Evolutionary conservation across 345 rosid genomes (phyloP).

Genomic region (Psidium guajava): DNA sequence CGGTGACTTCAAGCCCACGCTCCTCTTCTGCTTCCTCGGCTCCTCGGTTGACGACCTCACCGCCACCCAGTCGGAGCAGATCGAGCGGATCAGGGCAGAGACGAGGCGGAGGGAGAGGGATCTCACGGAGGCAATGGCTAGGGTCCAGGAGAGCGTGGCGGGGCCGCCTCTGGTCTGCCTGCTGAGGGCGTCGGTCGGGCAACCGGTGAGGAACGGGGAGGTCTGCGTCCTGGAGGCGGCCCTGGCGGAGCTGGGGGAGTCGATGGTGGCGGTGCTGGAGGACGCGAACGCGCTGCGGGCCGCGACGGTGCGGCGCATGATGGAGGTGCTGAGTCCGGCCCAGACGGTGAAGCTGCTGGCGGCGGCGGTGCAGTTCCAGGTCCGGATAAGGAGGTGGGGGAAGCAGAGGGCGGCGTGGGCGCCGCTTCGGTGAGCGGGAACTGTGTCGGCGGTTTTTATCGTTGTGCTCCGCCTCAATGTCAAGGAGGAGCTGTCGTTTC

Average conservation of each 20-base stretch:
- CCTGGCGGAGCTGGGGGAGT: slow-evolving; percentile 1
- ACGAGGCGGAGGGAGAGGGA: slow-evolving; percentile 19
- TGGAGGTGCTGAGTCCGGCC: slow-evolving; percentile 14
- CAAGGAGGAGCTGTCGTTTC: not conserved
- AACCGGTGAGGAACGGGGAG: slow-evolving; percentile 1
- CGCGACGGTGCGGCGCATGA: slow-evolving; percentile 2
- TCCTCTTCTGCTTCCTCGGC: slow-evolving; percentile 15
- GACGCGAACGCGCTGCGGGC: slow-evolving; percentile 14
- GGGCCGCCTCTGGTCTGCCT: slow-evolving; percentile 6
- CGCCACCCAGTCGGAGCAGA: slow-evolving; percentile 6
- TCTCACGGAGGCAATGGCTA: slow-evolving; percentile 22
- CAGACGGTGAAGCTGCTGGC: slow-evolving; percentile 20
- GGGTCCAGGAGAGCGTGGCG: slow-evolving; percentile 31
- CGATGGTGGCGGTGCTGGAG: slow-evolving; percentile 14
- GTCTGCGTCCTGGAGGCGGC: slow-evolving; percentile 7
- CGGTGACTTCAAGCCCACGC: slow-evolving; percentile 24
- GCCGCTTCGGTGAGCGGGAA: not conserved
- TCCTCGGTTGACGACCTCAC: slow-evolving; percentile 5
- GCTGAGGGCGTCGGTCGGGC: slow-evolving; percentile 3
- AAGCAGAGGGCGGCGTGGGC: not conserved
- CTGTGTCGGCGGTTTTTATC: not conserved
- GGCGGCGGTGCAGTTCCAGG: slow-evolving; percentile 18
- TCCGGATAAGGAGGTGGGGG: slow-evolving; percentile 7
- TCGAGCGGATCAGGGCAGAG: slow-evolving; percentile 10
- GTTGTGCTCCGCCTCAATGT: not conserved